Percentiles rank a stretch among this genome's conserved stretches.
phyloP scores from a whole-genome alignment of 345 rosid genomes.

The Eucalyptus camaldulensis region DNA sequence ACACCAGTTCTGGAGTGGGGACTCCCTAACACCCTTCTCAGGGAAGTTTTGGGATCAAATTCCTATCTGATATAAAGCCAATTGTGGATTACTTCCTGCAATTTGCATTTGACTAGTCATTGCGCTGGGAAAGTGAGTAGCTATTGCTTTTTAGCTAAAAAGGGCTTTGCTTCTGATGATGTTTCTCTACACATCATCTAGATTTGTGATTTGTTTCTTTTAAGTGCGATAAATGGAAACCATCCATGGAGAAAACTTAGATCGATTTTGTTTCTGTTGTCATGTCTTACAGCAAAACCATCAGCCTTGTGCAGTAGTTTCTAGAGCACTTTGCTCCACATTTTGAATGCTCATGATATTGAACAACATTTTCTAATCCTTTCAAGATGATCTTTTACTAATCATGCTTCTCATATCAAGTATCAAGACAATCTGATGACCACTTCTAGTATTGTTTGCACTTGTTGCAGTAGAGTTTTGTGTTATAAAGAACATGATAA shows the following conservation, averaged over 20 bases:
- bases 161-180: background rate
- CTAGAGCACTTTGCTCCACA: background rate
- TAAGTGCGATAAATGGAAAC: background rate
- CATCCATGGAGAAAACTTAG: background rate
- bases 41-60: background rate
- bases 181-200: background rate
- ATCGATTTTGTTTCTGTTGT: background rate
- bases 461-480: background rate
- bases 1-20: background rate
- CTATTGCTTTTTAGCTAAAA: background rate
- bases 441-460: background rate
- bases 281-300: background rate
- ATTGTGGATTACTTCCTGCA: background rate
- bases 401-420: background rate
- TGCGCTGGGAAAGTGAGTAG: background rate
- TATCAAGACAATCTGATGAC: background rate
- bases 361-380: background rate
- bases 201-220: background rate
- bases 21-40: background rate
- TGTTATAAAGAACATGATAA: background rate
- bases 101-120: background rate
- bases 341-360: background rate
- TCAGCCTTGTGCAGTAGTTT: background rate
- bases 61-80: slow-evolving; percentile 25
- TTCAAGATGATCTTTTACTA: background rate